These are phyloP conservation scores for Lignosus rhinocerotis DNA, from an alignment of 1,284 basidiomycete genomes.

Conservation along the genomic window DNA sequence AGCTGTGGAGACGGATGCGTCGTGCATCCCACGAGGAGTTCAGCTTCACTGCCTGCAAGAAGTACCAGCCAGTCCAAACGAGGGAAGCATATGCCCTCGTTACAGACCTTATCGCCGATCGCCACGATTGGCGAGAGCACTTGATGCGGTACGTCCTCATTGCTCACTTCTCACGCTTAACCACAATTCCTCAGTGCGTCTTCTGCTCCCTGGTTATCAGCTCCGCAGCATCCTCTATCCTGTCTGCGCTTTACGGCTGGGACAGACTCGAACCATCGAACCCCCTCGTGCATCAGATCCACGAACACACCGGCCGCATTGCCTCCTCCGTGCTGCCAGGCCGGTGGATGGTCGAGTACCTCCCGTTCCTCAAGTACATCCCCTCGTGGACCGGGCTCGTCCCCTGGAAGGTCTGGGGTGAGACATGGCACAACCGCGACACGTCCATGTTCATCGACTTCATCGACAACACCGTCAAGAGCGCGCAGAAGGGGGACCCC, in stretches of 20 bases:
- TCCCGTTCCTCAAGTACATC: constrained; percentile 1
- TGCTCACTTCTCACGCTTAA: neutral
- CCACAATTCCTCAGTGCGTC: neutral
- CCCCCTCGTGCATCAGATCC: neutral
- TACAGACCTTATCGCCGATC: neutral
- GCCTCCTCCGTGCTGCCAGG: neutral
- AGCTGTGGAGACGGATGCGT: constrained; percentile 20
- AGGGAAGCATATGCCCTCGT: neutral
- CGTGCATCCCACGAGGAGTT: constrained; percentile 17
- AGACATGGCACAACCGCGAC: neutral
- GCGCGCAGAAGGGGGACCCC: neutral
- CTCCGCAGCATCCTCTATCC: neutral
- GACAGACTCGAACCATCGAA: neutral
- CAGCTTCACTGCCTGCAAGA: constrained; percentile 1
- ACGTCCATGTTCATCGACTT: neutral
- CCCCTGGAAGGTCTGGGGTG: neutral
- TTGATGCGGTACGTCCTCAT: neutral
- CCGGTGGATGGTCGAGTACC: neutral
- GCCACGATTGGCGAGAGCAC: neutral
- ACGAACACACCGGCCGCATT: neutral
- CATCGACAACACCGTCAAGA: neutral
- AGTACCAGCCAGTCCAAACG: neutral
- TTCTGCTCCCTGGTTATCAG: neutral
- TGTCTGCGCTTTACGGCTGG: constrained; percentile 1
- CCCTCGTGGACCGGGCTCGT: constrained; percentile 17